Conservation (phyloP, 1,284 basidiomycete species). For the Caloboletus firmus region DNA sequence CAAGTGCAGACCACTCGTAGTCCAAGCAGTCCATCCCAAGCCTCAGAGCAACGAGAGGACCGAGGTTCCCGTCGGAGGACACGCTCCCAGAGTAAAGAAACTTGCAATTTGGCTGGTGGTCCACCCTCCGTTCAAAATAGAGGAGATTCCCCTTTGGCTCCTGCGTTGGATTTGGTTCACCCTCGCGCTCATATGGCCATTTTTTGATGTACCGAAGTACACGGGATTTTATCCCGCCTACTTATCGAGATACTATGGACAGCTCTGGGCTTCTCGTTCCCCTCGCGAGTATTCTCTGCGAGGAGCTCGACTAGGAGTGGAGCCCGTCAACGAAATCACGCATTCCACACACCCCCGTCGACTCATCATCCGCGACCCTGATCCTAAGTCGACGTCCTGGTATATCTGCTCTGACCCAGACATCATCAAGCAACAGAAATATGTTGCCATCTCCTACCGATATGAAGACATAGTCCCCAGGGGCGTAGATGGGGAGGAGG, state of each 20-base stretch:
- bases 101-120: conserved; percentile 23
- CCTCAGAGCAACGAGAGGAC: background rate
- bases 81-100: conserved; percentile 1
- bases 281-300: conserved; percentile 29
- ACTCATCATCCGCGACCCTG: conserved; percentile 21
- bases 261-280: conserved; percentile 29
- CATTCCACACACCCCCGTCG: conserved; percentile 20
- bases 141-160: conserved; percentile 14
- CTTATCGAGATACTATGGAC: conserved; percentile 19
- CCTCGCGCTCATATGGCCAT: conserved; percentile 19
- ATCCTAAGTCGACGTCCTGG: conserved; percentile 4
- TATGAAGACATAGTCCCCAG: conserved; percentile 12
- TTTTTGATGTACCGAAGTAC: background rate
- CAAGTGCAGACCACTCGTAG: conserved; percentile 20
- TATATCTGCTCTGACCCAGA: background rate
- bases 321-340: conserved; percentile 16
- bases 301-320: background rate
- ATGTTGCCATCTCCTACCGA: conserved; percentile 25
- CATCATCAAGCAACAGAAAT: conserved; percentile 16
- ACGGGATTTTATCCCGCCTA: conserved; percentile 19
- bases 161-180: conserved; percentile 22
- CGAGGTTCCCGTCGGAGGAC: conserved; percentile 4
- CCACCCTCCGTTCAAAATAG: background rate
- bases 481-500: background rate
- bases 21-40: conserved; percentile 26